phyloP scores from a whole-genome alignment of 2,329 filamentous ascomycete genomes.

The Penicillium capsulatum region DNA sequence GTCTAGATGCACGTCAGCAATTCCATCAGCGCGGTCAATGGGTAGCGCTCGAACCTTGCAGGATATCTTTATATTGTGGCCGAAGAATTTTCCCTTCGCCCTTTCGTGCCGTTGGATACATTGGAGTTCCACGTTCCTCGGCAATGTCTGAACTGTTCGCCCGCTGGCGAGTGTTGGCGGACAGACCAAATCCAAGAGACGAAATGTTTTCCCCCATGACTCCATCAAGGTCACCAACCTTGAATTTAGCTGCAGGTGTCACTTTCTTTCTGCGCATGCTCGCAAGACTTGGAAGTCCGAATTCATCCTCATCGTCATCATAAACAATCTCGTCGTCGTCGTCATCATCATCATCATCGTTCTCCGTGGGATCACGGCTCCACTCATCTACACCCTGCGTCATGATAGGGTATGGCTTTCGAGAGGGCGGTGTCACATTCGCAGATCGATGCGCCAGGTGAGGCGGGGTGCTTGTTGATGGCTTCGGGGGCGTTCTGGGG shows the following conservation, averaged over 20 bases:
- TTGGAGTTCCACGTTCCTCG: conserved; percentile 75
- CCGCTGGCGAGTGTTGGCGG: conserved; percentile 54
- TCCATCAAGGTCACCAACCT: conserved; percentile 45
- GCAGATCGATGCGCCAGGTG: conserved; percentile 45
- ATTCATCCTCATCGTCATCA: conserved; percentile 90
- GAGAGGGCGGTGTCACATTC: conserved; percentile 49
- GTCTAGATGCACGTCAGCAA: conserved; percentile 38
- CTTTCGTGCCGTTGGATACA: conserved; percentile 84
- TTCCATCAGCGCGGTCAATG: background rate
- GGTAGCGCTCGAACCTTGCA: conserved; percentile 54
- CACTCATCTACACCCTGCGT: conserved; percentile 79
- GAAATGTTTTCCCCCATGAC: conserved; percentile 19
- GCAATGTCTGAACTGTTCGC: conserved; percentile 92
- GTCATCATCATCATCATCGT: conserved; percentile 61
- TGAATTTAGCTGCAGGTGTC: conserved; percentile 26
- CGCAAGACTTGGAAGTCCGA: conserved; percentile 85
- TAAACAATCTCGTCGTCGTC: conserved; percentile 69
- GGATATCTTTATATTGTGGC: conserved; percentile 95
- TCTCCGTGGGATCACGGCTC: conserved; percentile 52
- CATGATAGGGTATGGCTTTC: conserved; percentile 74
- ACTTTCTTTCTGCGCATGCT: conserved; percentile 75
- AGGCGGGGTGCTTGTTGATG: conserved; percentile 54
- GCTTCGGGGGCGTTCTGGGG: conserved; percentile 67
- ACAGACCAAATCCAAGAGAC: conserved; percentile 30
- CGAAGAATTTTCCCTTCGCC: conserved; percentile 91